These are phyloP conservation scores for Albizia julibrissin DNA, from an alignment of 306 rosid genomes.

Conservation along the genomic window DNA sequence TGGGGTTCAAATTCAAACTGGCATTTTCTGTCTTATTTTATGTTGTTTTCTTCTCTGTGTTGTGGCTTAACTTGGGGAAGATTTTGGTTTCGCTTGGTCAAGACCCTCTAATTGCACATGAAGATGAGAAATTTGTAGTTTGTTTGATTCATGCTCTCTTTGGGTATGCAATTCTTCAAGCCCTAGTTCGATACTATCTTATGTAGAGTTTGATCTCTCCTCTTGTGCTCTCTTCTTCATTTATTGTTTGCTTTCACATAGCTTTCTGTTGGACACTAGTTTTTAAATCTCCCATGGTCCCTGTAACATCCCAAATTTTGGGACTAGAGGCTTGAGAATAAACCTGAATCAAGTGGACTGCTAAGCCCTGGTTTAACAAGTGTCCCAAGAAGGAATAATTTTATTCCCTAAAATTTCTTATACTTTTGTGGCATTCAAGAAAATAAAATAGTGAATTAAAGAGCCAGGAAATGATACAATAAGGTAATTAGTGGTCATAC, in stretches of 20 bases:
- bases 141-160: slow-evolving; percentile 76
- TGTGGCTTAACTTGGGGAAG: slow-evolving; percentile 62
- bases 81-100: slow-evolving; percentile 65
- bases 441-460: no score
- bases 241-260: not conserved
- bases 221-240: slow-evolving; percentile 42
- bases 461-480: no score
- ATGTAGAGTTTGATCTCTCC: slow-evolving; percentile 67
- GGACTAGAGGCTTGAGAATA: no score
- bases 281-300: not conserved
- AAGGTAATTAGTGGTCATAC: no score
- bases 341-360: no score
- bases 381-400: no score
- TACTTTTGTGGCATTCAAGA: no score
- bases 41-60: slow-evolving; percentile 54
- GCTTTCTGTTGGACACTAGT: not conserved
- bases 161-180: slow-evolving; percentile 62
- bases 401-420: no score
- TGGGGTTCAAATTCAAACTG: slow-evolving; percentile 56
- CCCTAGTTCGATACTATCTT: slow-evolving; percentile 64
- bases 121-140: slow-evolving; percentile 56
- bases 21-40: slow-evolving; percentile 56
- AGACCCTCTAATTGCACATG: slow-evolving; percentile 69
- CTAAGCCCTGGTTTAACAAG: no score
- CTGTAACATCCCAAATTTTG: no score